phyloP scores from a whole-genome alignment of 257 asterid genomes.

The Misopates orontium region DNA sequence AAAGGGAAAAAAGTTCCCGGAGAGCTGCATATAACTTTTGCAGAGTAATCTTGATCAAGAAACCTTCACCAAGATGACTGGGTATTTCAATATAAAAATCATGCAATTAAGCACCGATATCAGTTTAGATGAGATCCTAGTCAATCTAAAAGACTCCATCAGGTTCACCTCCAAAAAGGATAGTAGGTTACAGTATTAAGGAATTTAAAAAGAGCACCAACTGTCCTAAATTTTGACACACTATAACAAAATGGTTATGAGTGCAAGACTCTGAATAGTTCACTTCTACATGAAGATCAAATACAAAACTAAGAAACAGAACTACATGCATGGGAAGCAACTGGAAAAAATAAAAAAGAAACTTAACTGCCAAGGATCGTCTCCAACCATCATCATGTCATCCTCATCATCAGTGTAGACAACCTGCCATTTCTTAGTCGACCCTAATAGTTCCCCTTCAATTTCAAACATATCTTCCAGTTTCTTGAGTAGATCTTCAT shows the following conservation, averaged over 20 bases:
- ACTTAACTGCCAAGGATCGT: conserved; percentile 99
- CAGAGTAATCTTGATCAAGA: too few relatives aligned
- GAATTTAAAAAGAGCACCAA: neutral
- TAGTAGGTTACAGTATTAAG: neutral
- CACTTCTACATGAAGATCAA: conserved; percentile 15
- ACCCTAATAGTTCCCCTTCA: conserved; percentile 70
- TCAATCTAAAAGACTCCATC: too few relatives aligned
- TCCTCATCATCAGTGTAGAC: conserved; percentile 94
- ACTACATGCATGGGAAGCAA: neutral
- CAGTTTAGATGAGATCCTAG: too few relatives aligned
- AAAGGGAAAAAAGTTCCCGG: too few relatives aligned
- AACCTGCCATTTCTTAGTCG: conserved; percentile 89
- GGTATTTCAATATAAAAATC: neutral
- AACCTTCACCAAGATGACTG: neutral
- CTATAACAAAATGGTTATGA: neutral
- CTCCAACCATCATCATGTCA: conserved; percentile 99
- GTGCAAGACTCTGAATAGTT: neutral
- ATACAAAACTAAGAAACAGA: conserved; percentile 12
- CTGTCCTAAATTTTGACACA: neutral
- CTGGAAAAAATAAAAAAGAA: conserved; percentile 18
- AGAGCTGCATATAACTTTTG: too few relatives aligned
- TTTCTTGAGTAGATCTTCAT: conserved; percentile 78
- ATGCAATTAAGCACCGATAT: conserved; percentile 8
- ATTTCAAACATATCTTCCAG: conserved; percentile 93
- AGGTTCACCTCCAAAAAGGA: too few relatives aligned